Conservation (phyloP, 768 basidiomycete genomes). For the Leccinum arenicola region DNA sequence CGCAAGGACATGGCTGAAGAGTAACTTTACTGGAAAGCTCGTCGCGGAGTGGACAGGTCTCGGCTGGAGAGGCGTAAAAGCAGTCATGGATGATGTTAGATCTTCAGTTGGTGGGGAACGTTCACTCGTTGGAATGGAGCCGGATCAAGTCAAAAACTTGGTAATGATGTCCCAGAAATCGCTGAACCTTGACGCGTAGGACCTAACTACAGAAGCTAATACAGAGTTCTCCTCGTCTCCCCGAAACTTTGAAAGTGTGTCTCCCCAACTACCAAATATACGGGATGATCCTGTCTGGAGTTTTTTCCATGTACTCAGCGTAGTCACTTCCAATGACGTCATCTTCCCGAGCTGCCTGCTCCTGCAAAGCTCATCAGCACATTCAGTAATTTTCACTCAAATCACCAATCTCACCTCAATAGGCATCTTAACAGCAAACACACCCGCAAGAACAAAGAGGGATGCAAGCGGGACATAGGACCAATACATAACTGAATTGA, state of each 20-base stretch:
- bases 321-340: conserved; percentile 26
- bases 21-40: conserved; percentile 45
- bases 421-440: conserved; percentile 34
- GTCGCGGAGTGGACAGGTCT: conserved; percentile 57
- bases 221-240: neutral
- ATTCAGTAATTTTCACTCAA: neutral
- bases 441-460: conserved; percentile 20
- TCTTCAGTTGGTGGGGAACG: conserved; percentile 44
- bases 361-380: conserved; percentile 19
- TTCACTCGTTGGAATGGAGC: conserved; percentile 39
- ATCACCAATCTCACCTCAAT: conserved; percentile 27
- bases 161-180: conserved; percentile 36
- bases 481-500: conserved; percentile 31
- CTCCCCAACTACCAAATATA: conserved; percentile 25
- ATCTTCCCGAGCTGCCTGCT: conserved; percentile 28
- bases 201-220: conserved; percentile 8
- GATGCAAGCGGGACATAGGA: conserved; percentile 34
- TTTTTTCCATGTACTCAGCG: conserved; percentile 28
- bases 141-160: conserved; percentile 39
- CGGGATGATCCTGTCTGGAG: conserved; percentile 31
- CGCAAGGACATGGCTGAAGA: conserved; percentile 36
- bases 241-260: neutral
- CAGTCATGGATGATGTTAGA: conserved; percentile 51
- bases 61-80: conserved; percentile 46
- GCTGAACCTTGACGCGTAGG: conserved; percentile 17